A percentile compares a stretch with the other conserved stretches of the same genome.
These are phyloP conservation scores for Aspergillus sparsus DNA, from an alignment of 495 filamentous ascomycete species.

Conservation along the genomic window DNA sequence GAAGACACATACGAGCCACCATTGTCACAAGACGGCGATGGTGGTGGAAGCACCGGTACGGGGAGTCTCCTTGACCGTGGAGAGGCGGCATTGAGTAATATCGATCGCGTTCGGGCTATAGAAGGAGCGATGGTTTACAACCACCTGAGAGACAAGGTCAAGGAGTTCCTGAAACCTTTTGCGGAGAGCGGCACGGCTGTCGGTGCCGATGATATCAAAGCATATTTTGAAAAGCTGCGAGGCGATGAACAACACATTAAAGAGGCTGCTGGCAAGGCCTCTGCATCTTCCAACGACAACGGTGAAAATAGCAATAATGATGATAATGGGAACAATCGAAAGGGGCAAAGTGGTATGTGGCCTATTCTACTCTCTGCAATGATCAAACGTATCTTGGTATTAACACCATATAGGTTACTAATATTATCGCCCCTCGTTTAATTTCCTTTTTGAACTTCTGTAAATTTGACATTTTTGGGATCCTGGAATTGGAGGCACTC, in stretches of 20 bases:
- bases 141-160: conserved; percentile 89
- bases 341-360: conserved; percentile 45
- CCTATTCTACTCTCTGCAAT: neutral
- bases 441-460: too few species aligned
- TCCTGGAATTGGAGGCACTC: too few species aligned
- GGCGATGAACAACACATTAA: conserved; percentile 71
- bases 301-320: conserved; percentile 25
- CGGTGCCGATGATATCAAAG: conserved; percentile 91
- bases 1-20: conserved; percentile 93
- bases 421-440: neutral
- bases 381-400: neutral
- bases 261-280: conserved; percentile 44
- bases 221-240: conserved; percentile 88
- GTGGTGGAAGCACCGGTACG: conserved; percentile 57
- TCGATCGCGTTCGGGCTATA: conserved; percentile 90
- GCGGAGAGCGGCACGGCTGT: conserved; percentile 85
- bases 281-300: conserved; percentile 21
- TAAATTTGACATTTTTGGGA: too few species aligned
- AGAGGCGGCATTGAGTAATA: conserved; percentile 82
- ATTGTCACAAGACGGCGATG: conserved; percentile 60
- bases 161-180: conserved; percentile 87
- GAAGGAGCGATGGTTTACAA: conserved; percentile 98
- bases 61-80: conserved; percentile 85
- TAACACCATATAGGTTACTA: conserved; percentile 28
- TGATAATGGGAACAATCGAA: conserved; percentile 23